phyloP scores from a whole-genome alignment of 768 basidiomycete species.

The Strobilomyces confusus region DNA sequence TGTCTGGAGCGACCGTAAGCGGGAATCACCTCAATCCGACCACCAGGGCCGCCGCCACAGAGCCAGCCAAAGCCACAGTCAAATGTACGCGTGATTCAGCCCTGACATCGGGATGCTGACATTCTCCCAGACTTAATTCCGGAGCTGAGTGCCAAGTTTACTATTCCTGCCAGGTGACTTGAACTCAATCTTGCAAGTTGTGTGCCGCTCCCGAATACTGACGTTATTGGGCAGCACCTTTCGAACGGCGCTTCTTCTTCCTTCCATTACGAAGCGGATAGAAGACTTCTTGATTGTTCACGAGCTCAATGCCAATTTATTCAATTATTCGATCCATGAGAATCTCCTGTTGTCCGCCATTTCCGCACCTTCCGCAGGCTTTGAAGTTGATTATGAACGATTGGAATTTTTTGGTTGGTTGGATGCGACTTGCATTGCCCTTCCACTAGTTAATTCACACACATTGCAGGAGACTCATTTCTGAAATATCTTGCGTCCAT shows the following conservation, averaged over 20 bases:
- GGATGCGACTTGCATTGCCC: conserved; percentile 13
- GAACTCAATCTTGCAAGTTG: conserved; percentile 19
- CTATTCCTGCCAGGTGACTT: conserved; percentile 65
- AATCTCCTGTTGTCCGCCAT: conserved; percentile 61
- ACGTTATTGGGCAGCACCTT: conserved; percentile 47
- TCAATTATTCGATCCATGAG: conserved; percentile 60
- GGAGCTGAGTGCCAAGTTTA: conserved; percentile 71
- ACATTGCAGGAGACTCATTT: conserved; percentile 64
- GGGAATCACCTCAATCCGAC: conserved; percentile 60
- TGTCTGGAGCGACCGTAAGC: conserved; percentile 46
- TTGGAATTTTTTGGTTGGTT: conserved; percentile 80
- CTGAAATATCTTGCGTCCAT: conserved; percentile 75
- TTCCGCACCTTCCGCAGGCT: conserved; percentile 63
- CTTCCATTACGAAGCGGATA: conserved; percentile 68
- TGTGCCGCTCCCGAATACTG: conserved; percentile 18
- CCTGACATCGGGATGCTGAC: conserved; percentile 27
- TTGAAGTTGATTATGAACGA: conserved; percentile 78
- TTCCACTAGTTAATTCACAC: conserved; percentile 23
- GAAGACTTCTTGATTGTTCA: conserved; percentile 74
- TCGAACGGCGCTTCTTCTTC: conserved; percentile 65
- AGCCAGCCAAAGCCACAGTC: conserved; percentile 38
- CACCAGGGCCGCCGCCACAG: conserved; percentile 36
- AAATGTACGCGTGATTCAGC: conserved; percentile 50
- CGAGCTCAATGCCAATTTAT: conserved; percentile 69
- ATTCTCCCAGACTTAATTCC: conserved; percentile 67